Evolutionary conservation across 1,139 yeast genomes (phyloP).

Genomic region (Saccharomyces pastorianus): DNA sequence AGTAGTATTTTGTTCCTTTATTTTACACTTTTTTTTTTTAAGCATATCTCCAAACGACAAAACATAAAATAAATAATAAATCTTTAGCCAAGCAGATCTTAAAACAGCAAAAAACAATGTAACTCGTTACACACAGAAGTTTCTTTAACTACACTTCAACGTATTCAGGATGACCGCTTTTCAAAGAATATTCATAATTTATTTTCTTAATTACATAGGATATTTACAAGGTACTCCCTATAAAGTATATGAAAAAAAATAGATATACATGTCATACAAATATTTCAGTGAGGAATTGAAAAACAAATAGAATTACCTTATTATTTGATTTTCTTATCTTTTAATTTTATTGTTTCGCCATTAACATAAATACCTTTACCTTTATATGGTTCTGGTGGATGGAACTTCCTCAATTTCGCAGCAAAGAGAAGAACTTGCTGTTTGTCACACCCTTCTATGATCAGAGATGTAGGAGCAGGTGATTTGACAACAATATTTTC

Average conservation of each 20-base stretch:
- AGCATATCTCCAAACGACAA: too few relatives aligned
- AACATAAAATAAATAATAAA: too few relatives aligned
- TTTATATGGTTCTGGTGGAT: conserved; percentile 97
- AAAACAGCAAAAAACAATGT: too few relatives aligned
- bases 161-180: too few relatives aligned
- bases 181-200: background rate
- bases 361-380: conserved; percentile 96
- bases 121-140: too few relatives aligned
- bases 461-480: conserved; percentile 79
- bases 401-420: conserved; percentile 73
- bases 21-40: too few relatives aligned
- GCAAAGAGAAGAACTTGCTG: conserved; percentile 86
- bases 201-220: background rate
- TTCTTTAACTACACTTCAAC: too few relatives aligned
- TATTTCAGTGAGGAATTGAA: background rate
- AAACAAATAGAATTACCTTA: conserved; percentile 39
- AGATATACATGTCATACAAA: background rate
- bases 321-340: conserved; percentile 85
- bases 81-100: too few relatives aligned
- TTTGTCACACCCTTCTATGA: conserved; percentile 81
- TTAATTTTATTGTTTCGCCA: conserved; percentile 81
- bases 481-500: conserved; percentile 62
- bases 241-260: background rate
- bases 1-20: too few relatives aligned
- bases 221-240: background rate